Conservation (phyloP, 1,139 yeast genomes). For the Suhomyces bribrorum region DNA sequence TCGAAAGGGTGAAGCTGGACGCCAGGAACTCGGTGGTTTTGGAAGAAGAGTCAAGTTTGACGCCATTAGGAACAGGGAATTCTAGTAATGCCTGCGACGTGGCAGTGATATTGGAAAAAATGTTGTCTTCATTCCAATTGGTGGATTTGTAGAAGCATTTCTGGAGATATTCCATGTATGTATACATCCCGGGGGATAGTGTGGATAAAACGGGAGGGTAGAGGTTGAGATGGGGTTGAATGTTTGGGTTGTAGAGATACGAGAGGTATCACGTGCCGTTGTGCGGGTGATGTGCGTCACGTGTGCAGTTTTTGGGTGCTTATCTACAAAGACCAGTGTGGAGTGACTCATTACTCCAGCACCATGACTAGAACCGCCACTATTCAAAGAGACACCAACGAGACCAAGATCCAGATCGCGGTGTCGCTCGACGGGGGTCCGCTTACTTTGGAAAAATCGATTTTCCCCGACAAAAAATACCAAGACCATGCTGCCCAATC, state of each 20-base stretch:
- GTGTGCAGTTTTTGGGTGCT: neutral
- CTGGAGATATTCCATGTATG: conserved; percentile 83
- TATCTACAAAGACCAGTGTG: too few species aligned
- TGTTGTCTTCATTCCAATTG: conserved; percentile 76
- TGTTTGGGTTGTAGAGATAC: too few species aligned
- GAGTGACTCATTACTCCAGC: conserved; percentile 5
- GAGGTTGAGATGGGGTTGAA: neutral
- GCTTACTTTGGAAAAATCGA: conserved; percentile 58
- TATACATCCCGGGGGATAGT: conserved; percentile 50
- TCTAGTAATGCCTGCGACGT: conserved; percentile 72
- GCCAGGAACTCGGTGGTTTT: conserved; percentile 72
- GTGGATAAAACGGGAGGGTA: neutral
- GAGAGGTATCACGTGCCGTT: too few species aligned
- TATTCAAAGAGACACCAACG: conserved; percentile 78
- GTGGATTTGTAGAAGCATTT: conserved; percentile 68
- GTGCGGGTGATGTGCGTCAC: neutral
- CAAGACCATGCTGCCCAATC: conserved; percentile 62
- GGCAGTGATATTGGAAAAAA: conserved; percentile 70
- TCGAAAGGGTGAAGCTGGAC: conserved; percentile 72
- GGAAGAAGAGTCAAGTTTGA: conserved; percentile 67
- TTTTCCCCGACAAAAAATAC: conserved; percentile 35
- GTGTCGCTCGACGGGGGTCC: conserved; percentile 83
- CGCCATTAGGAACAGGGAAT: conserved; percentile 72
- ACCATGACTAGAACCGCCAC: conserved; percentile 42
- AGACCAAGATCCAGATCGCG: conserved; percentile 88